Conservation (phyloP, 78 protist species). For the Protostelium mycophagum region DNA sequence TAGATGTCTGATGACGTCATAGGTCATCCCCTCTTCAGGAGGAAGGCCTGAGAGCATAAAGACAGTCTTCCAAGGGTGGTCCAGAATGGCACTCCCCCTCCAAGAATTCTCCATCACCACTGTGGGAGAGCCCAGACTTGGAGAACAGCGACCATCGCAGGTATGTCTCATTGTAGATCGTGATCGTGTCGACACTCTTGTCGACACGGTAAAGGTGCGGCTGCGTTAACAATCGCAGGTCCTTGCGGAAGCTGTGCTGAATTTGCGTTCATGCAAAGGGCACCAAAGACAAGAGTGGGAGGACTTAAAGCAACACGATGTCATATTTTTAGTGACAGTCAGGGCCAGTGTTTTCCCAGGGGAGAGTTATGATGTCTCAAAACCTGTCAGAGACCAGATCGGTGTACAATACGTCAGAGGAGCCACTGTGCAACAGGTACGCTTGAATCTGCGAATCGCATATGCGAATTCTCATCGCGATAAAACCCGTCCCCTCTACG, state of each 20-base stretch:
- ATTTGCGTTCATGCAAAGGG: neutral
- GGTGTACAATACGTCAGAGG: slow-evolving; percentile 69
- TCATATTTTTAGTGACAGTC: slow-evolving; percentile 71
- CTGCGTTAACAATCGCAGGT: neutral
- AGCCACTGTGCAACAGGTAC: slow-evolving; percentile 33
- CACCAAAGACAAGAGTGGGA: slow-evolving; percentile 76
- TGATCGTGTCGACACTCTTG: too few relatives aligned
- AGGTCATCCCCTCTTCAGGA: slow-evolving; percentile 12
- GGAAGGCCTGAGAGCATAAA: neutral
- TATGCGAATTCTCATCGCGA: neutral
- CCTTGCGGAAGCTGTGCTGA: neutral
- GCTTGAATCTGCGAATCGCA: too few relatives aligned
- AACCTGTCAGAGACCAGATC: slow-evolving; percentile 7
- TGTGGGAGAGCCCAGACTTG: slow-evolving; percentile 72
- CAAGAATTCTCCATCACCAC: slow-evolving; percentile 24
- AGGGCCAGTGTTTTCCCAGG: neutral
- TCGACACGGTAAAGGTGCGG: too few relatives aligned
- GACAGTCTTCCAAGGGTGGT: slow-evolving; percentile 71
- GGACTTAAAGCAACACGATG: slow-evolving; percentile 69
- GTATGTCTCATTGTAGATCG: slow-evolving; percentile 68
- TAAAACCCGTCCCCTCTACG: too few relatives aligned
- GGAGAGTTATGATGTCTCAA: neutral
- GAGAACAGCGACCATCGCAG: slow-evolving; percentile 73
- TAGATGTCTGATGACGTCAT: neutral
- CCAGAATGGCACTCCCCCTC: slow-evolving; percentile 82